phyloP scores from a whole-genome alignment of 2,329 filamentous ascomycete genomes.

The Escovopsis sp. region DNA sequence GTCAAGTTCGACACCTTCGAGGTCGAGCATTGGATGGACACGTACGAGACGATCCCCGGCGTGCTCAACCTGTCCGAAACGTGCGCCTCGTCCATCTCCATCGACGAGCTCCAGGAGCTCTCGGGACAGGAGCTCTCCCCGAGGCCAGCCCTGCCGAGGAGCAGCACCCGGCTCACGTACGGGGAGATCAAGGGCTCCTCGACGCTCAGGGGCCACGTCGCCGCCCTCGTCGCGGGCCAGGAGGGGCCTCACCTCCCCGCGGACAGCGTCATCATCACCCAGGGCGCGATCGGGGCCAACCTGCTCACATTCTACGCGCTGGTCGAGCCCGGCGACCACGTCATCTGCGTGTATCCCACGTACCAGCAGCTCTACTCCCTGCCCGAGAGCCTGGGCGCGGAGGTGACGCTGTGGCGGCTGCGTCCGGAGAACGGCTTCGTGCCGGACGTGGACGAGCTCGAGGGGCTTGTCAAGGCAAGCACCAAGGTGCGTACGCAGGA shows the following conservation, averaged over 20 bases:
- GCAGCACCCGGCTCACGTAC: constrained; percentile 49
- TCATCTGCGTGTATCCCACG: constrained; percentile 73
- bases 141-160: constrained; percentile 23
- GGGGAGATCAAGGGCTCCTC: constrained; percentile 56
- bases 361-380: constrained; percentile 75
- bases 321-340: constrained; percentile 60
- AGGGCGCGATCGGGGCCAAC: constrained; percentile 75
- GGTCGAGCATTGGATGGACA: constrained; percentile 59
- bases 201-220: constrained; percentile 46
- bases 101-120: constrained; percentile 48
- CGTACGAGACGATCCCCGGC: constrained; percentile 38
- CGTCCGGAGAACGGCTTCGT: constrained; percentile 48
- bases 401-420: constrained; percentile 64
- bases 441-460: constrained; percentile 51
- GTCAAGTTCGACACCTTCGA: constrained; percentile 45
- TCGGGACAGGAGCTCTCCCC: constrained; percentile 34
- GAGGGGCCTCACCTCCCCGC: constrained; percentile 28
- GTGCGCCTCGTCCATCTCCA: constrained; percentile 58
- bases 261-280: constrained; percentile 59
- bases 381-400: constrained; percentile 57
- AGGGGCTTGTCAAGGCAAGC: constrained; percentile 46
- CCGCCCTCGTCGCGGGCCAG: constrained; percentile 35
- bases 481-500: constrained; percentile 57
- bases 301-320: constrained; percentile 63
- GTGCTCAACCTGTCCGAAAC: constrained; percentile 65